Conservation (phyloP, 164 flowering plant genomes). For the Hamamelis virginiana region DNA sequence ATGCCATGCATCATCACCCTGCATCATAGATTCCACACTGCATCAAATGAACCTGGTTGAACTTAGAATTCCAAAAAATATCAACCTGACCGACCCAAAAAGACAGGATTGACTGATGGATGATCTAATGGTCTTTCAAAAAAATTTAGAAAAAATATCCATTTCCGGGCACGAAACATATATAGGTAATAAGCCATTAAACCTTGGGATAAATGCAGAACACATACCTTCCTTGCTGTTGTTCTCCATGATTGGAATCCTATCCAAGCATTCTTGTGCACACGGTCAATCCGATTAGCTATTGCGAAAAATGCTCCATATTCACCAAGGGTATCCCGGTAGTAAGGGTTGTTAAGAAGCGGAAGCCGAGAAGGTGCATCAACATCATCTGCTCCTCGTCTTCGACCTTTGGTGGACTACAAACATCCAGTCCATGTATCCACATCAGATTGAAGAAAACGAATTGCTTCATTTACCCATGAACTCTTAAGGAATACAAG, state of each 20-base stretch:
- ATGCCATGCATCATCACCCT: background rate
- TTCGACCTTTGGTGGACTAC: constrained; percentile 86
- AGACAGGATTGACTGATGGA: background rate
- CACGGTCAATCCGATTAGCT: constrained; percentile 79
- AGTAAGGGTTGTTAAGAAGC: constrained; percentile 67
- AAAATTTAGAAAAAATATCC: no score
- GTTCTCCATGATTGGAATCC: constrained; percentile 98
- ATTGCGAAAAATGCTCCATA: constrained; percentile 90
- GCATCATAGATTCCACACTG: background rate
- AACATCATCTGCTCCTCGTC: constrained; percentile 79
- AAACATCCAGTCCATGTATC: constrained; percentile 19
- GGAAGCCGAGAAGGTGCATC: constrained; percentile 93
- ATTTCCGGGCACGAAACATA: no score
- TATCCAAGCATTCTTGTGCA: constrained; percentile 98
- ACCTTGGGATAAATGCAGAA: background rate
- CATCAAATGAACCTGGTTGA: background rate
- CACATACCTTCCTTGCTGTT: constrained; percentile 73
- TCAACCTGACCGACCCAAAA: background rate
- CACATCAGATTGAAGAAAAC: constrained; percentile 12
- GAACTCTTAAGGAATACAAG: background rate
- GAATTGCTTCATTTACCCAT: background rate
- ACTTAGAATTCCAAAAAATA: background rate
- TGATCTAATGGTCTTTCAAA: no score
- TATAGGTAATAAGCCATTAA: background rate
- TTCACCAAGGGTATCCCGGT: constrained; percentile 80